A percentile compares a stretch with the other conserved stretches of the same genome.
phyloP scores from a whole-genome alignment of 2,329 filamentous ascomycete species.

The Penicillium rolfsii region DNA sequence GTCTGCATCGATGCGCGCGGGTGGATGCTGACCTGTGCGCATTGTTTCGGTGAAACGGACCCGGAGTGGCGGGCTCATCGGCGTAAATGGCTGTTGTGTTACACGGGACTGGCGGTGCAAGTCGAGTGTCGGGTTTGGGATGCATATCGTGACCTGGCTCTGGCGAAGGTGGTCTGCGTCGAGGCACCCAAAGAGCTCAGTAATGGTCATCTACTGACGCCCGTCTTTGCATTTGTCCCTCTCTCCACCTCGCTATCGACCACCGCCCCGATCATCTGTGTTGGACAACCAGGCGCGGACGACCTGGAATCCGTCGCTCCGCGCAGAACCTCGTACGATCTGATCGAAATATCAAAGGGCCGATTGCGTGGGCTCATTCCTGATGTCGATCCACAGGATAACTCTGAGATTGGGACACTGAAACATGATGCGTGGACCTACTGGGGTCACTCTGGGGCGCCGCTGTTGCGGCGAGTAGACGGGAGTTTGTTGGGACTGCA shows the following conservation, averaged over 20 bases:
- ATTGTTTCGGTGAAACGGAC: conserved; percentile 53
- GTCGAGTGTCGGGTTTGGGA: not conserved
- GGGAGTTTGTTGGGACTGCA: conserved; percentile 55
- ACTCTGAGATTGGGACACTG: conserved; percentile 56
- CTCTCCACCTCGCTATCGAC: not conserved
- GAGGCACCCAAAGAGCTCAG: not conserved
- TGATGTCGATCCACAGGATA: conserved; percentile 53
- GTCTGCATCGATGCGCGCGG: conserved; percentile 53
- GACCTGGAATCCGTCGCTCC: not conserved
- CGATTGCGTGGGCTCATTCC: not conserved
- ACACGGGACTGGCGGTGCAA: not conserved
- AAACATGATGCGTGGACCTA: conserved; percentile 62
- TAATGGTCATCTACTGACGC: not conserved
- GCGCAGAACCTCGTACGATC: not conserved
- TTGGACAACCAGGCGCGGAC: not conserved
- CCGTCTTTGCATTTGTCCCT: not conserved
- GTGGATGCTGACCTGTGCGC: conserved; percentile 55
- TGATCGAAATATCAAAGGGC: not conserved
- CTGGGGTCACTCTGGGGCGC: conserved; percentile 60
- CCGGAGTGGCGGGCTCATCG: not conserved
- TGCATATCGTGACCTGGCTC: not conserved
- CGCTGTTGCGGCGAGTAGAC: conserved; percentile 46
- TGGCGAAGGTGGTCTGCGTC: not conserved
- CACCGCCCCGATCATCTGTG: not conserved
- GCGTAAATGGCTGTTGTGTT: conserved; percentile 1